These are phyloP conservation scores for Luffa acutangula DNA, from an alignment of 306 rosid genomes.

Conservation along the genomic window DNA sequence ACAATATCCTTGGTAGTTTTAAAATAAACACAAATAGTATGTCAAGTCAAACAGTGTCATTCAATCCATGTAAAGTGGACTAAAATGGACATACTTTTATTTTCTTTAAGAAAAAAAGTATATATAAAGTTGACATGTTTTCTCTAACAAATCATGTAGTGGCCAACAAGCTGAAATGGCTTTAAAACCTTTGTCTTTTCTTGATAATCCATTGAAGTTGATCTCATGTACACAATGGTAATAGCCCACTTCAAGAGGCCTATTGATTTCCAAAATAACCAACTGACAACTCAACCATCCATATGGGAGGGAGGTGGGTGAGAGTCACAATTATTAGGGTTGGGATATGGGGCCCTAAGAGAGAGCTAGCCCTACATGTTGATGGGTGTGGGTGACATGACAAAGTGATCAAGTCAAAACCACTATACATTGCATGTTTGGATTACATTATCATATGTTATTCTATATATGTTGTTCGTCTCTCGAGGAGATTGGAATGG, in stretches of 20 bases:
- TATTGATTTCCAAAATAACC: neutral
- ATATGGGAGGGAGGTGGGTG: neutral
- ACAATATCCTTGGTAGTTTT: neutral
- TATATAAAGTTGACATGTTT: neutral
- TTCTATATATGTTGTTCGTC: neutral
- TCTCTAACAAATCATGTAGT: neutral
- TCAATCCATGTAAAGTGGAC: constrained; percentile 5
- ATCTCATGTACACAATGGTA: neutral
- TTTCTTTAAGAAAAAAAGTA: neutral
- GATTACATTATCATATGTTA: neutral
- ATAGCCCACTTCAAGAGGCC: neutral
- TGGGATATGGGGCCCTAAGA: neutral
- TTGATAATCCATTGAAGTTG: neutral
- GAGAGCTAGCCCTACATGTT: neutral
- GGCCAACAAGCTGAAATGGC: constrained; percentile 7
- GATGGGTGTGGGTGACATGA: neutral
- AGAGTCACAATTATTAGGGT: neutral
- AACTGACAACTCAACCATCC: neutral
- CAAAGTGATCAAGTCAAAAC: neutral
- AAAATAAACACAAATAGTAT: neutral
- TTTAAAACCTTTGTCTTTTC: neutral
- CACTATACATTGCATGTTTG: neutral
- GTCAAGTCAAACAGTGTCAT: neutral
- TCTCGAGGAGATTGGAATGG: no score
- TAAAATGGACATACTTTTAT: neutral